Conservation (phyloP, 768 basidiomycete species). For the Butyriboletus loyo region DNA sequence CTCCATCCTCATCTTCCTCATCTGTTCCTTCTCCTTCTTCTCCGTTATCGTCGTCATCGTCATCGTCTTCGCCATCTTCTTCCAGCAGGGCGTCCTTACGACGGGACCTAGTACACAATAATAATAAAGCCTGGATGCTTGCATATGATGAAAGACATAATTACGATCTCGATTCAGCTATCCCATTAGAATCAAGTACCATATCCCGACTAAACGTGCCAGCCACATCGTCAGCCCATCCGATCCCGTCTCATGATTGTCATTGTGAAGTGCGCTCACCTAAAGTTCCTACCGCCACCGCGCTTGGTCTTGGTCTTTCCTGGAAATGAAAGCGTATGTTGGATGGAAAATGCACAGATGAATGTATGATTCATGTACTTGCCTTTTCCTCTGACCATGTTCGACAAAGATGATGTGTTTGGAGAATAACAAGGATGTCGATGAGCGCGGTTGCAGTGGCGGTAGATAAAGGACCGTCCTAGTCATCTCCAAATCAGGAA, state of each 20-base stretch:
- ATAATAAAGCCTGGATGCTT: conserved; percentile 12
- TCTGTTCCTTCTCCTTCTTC: conserved; percentile 31
- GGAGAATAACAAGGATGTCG: background rate
- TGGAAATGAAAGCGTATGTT: conserved; percentile 15
- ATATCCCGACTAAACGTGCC: conserved; percentile 50
- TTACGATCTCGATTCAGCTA: conserved; percentile 50
- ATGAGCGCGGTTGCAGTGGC: background rate
- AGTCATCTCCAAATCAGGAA: conserved; percentile 11
- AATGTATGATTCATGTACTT: background rate
- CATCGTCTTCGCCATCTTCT: conserved; percentile 40
- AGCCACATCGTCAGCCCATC: conserved; percentile 3
- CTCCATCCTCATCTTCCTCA: conserved; percentile 43
- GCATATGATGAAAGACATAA: conserved; percentile 14
- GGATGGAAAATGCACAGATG: background rate
- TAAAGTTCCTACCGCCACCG: conserved; percentile 85
- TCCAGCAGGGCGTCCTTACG: conserved; percentile 32
- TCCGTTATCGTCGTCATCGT: conserved; percentile 35
- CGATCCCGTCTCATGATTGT: conserved; percentile 5
- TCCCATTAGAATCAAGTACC: conserved; percentile 54
- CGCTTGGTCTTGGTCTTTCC: conserved; percentile 86
- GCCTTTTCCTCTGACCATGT: conserved; percentile 35
- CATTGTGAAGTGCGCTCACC: conserved; percentile 41
- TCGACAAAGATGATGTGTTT: background rate
- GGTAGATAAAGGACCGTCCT: conserved; percentile 14
- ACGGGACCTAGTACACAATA: conserved; percentile 11